Evolutionary conservation across 257 asterid genomes (phyloP).

Genomic region (Eucommia ulmoides): DNA sequence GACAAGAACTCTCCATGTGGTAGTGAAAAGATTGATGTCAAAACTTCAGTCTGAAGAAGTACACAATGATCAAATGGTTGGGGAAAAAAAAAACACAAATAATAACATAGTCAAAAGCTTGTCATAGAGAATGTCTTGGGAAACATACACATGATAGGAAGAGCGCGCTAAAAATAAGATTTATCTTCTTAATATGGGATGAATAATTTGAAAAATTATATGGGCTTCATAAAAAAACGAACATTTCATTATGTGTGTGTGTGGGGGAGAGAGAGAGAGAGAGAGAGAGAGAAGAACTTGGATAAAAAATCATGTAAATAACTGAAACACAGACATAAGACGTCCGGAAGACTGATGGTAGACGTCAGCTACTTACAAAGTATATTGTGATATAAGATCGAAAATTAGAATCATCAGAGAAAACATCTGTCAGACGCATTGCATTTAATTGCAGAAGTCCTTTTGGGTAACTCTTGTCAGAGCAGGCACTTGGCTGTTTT

Average conservation of each 20-base stretch:
- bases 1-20: conserved; percentile 77
- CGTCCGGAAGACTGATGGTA: conserved; percentile 1
- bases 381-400: conserved; percentile 59
- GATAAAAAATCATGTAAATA: no score
- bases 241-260: no score
- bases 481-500: conserved; percentile 25
- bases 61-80: no score
- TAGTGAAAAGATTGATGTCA: conserved; percentile 60
- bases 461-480: conserved; percentile 46
- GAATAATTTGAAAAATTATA: no score
- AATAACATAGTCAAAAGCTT: conserved; percentile 14
- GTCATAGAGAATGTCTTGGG: conserved; percentile 1
- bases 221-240: no score
- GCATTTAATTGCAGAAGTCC: conserved; percentile 93
- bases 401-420: conserved; percentile 95
- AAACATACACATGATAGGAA: no score
- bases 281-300: no score
- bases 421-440: conserved; percentile 85
- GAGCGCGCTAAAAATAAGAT: no score
- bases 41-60: conserved; percentile 77
- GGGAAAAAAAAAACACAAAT: no score
- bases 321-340: conserved; percentile 8
- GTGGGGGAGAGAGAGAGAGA: no score
- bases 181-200: no score
- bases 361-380: conserved; percentile 48